phyloP scores from a whole-genome alignment of 2,329 filamentous ascomycete species.

The Gnomoniopsis smithogilvyi region DNA sequence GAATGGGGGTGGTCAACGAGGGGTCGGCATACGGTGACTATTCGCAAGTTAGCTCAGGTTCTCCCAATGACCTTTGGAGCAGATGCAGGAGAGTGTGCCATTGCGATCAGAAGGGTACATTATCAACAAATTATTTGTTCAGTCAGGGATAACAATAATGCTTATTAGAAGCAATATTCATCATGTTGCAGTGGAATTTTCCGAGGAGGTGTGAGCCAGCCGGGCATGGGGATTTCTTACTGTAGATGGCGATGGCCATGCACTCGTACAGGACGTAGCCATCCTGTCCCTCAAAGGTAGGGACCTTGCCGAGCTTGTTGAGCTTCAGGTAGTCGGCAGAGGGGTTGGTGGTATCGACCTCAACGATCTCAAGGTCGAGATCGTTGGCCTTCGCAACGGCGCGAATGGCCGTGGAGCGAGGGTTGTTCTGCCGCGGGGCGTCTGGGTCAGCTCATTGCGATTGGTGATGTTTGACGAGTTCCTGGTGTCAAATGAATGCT shows the following conservation, averaged over 20 bases:
- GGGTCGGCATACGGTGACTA: slow-evolving; percentile 16
- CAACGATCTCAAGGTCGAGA: slow-evolving; percentile 83
- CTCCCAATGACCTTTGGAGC: slow-evolving; percentile 27
- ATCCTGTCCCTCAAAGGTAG: slow-evolving; percentile 88
- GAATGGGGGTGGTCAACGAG: not conserved
- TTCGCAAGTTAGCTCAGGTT: slow-evolving; percentile 28
- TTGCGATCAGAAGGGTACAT: slow-evolving; percentile 69
- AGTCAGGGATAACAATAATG: slow-evolving; percentile 96
- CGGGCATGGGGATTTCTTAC: slow-evolving; percentile 60
- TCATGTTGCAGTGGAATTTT: slow-evolving; percentile 42
- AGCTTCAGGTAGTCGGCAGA: slow-evolving; percentile 77
- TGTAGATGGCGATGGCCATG: slow-evolving; percentile 95
- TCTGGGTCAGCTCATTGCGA: not conserved
- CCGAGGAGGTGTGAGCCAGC: slow-evolving; percentile 16
- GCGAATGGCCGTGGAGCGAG: slow-evolving; percentile 82
- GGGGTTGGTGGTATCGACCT: slow-evolving; percentile 64
- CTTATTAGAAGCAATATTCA: slow-evolving; percentile 73
- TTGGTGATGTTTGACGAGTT: not conserved
- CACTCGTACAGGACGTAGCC: slow-evolving; percentile 85
- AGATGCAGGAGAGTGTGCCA: slow-evolving; percentile 24
- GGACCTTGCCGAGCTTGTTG: slow-evolving; percentile 87
- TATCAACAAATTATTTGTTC: slow-evolving; percentile 83
- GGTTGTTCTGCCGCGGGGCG: slow-evolving; percentile 65
- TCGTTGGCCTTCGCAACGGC: slow-evolving; percentile 97
- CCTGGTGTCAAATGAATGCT: slow-evolving; percentile 18